Conservation (phyloP, 1,284 basidiomycete genomes). For the Rhizopogon hawkerae region DNA sequence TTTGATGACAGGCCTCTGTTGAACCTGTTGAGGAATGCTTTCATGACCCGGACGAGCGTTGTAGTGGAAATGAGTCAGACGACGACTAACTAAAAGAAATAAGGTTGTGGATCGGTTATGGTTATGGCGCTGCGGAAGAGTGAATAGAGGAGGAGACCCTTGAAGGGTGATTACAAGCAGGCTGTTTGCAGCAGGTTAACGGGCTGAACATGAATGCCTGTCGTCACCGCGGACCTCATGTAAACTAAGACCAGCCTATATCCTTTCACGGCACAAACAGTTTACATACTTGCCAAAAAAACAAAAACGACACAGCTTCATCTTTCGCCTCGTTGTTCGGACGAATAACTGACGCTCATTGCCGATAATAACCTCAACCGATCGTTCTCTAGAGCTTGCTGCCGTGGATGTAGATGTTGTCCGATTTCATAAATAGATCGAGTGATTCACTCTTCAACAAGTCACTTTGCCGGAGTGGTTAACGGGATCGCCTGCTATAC, state of each 20-base stretch:
- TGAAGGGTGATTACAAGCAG: conserved; percentile 2
- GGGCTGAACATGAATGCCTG: too few species aligned
- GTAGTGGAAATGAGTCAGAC: neutral
- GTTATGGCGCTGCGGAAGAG: too few species aligned
- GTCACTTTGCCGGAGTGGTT: conserved; percentile 90
- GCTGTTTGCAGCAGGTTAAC: neutral
- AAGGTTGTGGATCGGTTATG: too few species aligned
- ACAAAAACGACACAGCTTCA: neutral
- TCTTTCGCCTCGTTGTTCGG: conserved; percentile 1
- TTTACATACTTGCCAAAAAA: conserved; percentile 1
- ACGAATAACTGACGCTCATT: neutral
- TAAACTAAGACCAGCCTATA: neutral
- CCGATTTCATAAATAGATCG: neutral
- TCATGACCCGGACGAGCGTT: conserved; percentile 40
- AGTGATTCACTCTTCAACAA: neutral
- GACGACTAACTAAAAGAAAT: conserved; percentile 11
- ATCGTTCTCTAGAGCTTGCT: too few species aligned
- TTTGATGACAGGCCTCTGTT: conserved; percentile 63
- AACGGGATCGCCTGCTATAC: conserved; percentile 83
- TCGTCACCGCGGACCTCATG: neutral
- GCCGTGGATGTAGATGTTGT: too few species aligned
- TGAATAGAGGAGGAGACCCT: too few species aligned
- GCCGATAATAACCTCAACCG: too few species aligned
- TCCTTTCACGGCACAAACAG: neutral
- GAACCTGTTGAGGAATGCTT: conserved; percentile 68